These are phyloP conservation scores for Malania oleifera DNA, from an alignment of 164 flowering plant genomes.

Conservation along the genomic window DNA sequence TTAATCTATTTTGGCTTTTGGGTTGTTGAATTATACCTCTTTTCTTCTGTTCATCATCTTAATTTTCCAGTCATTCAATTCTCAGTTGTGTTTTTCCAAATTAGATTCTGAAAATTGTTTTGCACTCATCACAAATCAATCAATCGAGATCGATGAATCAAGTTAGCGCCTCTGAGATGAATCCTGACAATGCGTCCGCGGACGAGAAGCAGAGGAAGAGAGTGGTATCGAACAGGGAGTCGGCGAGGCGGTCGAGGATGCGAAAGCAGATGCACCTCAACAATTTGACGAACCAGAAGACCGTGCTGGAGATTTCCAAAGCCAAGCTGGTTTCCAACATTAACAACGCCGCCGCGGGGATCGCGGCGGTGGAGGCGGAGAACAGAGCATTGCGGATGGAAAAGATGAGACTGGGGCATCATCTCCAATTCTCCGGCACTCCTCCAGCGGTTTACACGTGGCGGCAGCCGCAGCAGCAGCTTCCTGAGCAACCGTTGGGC, in stretches of 20 bases:
- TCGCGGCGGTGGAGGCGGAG: slow-evolving; percentile 26
- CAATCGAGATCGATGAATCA: too few species aligned
- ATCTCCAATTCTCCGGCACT: too few species aligned
- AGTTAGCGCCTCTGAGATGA: too few species aligned
- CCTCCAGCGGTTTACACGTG: too few species aligned
- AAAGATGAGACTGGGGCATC: slow-evolving; percentile 33
- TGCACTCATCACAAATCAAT: too few species aligned
- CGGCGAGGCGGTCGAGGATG: slow-evolving; percentile 59
- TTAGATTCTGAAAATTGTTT: too few species aligned
- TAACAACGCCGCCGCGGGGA: slow-evolving; percentile 13
- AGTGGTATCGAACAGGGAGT: slow-evolving; percentile 65
- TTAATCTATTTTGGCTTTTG: too few species aligned
- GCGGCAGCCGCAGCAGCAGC: too few species aligned
- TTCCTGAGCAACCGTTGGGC: too few species aligned
- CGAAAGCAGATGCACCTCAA: slow-evolving; percentile 57
- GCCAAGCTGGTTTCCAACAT: slow-evolving; percentile 17
- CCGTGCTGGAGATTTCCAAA: slow-evolving; percentile 24
- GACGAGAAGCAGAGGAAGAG: slow-evolving; percentile 57
- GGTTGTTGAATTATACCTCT: too few species aligned
- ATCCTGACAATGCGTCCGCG: neutral
- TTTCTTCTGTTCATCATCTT: slow-evolving; percentile 26
- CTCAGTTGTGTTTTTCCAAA: slow-evolving; percentile 63
- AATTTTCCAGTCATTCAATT: slow-evolving; percentile 63
- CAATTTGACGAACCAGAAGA: slow-evolving; percentile 37
- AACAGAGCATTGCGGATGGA: slow-evolving; percentile 40